Base-by-base conservation (phyloP, 2,329 filamentous ascomycete genomes). In the Microdochium trichocladiopsis region DNA sequence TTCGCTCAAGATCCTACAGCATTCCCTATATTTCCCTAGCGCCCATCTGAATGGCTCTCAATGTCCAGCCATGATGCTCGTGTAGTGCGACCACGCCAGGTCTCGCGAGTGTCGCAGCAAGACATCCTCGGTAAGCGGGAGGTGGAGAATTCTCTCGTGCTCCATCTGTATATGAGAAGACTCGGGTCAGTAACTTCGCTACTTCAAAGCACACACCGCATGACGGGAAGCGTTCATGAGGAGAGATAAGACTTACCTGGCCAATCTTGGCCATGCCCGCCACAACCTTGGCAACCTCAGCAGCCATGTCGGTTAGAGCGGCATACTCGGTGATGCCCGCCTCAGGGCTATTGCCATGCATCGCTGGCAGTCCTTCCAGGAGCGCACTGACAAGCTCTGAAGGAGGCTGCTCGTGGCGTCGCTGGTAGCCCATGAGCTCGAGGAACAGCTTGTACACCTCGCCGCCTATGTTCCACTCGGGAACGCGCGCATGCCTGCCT, bases 391-490 rank as follows among this genome's bases (percentile, higher is more conserved):
- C 70, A 6, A 82, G 67, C 47, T 69, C 63, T 23, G 74, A 66
- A 12, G 76, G 65, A 2, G 71, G 66, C 16, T 56, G 60, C 56
- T 75, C 71, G 28, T 56, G 59, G 25, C 65, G 66, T 45, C 67
- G 66, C 55, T 69, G 69, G 50, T 57, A 60, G 57, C 67, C 71
- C 55, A 83, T 60, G 21, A 86, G 65, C 47, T 72, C 66, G 45
- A 86, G 68, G 67, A 85, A 85, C 48, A 81, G 71, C 57, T 74
- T 70, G 66, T 96, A 97, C 23, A 97, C 82, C 58, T 87, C 84
- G 4, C 90, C 93, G 25, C 91, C 92, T 18, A 82, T 71, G 10
- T 83, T 74, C 94, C 94, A 96, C 51, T 86, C 84, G 11, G 78
- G 70, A 28, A 95, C 84, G 21, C 74, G 71, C 36, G 77, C 72